These are phyloP conservation scores for Agaricus bisporus DNA, from an alignment of 768 basidiomycete genomes.

Conservation along the genomic window DNA sequence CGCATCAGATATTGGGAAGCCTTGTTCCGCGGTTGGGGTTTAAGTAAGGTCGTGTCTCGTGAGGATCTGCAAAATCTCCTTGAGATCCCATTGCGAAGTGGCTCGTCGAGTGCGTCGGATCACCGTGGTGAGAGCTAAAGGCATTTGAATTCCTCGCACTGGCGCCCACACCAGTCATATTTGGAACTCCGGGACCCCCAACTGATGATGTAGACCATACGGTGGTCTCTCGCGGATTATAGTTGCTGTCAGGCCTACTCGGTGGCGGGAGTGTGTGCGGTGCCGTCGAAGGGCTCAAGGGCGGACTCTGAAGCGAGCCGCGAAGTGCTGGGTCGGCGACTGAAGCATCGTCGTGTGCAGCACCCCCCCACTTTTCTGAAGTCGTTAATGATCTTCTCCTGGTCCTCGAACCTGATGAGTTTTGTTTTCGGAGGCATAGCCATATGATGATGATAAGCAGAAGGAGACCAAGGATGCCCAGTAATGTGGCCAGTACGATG, in stretches of 20 bases:
- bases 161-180: slow-evolving; percentile 9
- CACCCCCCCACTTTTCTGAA: slow-evolving; percentile 1
- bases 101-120: not conserved
- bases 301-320: not conserved
- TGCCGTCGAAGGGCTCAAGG: not conserved
- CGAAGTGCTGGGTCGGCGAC: not conserved
- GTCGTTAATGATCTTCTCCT: not conserved
- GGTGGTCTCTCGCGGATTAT: not conserved
- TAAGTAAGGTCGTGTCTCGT: not conserved
- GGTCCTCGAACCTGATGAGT: not conserved
- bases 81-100: not conserved
- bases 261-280: slow-evolving; percentile 2
- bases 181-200: slow-evolving; percentile 7
- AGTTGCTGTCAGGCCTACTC: slow-evolving; percentile 6
- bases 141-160: slow-evolving; percentile 5
- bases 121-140: slow-evolving; percentile 1
- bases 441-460: slow-evolving; percentile 3
- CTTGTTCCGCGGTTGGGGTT: not conserved
- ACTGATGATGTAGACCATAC: slow-evolving; percentile 8
- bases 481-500: not conserved
- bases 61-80: not conserved
- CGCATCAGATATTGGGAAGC: not conserved
- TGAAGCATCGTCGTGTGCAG: not conserved
- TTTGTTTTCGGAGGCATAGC: slow-evolving; percentile 1
- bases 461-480: slow-evolving; percentile 2